Percentiles rank a stretch among this genome's conserved stretches.
Evolutionary conservation across 306 rosid species (phyloP).

Genomic region (Casuarina cunninghamiana): DNA sequence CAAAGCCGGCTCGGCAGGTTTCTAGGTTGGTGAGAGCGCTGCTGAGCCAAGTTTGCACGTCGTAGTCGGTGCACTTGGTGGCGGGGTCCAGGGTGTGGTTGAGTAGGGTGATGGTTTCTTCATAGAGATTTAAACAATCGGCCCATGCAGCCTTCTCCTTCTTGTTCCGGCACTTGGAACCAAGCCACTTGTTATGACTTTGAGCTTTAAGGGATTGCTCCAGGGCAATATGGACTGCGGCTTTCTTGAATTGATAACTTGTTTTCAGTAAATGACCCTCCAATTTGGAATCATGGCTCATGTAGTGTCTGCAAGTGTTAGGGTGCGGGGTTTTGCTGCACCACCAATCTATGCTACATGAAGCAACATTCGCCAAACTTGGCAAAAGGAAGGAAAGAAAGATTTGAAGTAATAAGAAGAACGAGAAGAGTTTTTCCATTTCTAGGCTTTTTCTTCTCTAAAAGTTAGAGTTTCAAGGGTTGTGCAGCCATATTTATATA

Average conservation of each 20-base stretch:
- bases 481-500: constrained; percentile 8
- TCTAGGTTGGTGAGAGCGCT: constrained; percentile 51
- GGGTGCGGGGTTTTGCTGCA: constrained; percentile 60
- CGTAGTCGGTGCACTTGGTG: constrained; percentile 27
- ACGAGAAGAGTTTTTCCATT: constrained; percentile 30
- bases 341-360: constrained; percentile 40
- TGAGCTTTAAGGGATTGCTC: constrained; percentile 38
- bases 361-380: constrained; percentile 12
- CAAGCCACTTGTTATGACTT: constrained; percentile 36
- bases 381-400: constrained; percentile 29
- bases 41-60: constrained; percentile 61
- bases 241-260: constrained; percentile 42
- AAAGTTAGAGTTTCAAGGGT: background rate
- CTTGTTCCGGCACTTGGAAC: constrained; percentile 34
- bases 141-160: constrained; percentile 51
- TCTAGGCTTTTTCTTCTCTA: background rate
- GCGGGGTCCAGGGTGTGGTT: constrained; percentile 45
- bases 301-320: constrained; percentile 41
- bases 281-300: constrained; percentile 1
- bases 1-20: constrained; percentile 51
- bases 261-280: constrained; percentile 10
- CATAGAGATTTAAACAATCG: constrained; percentile 51
- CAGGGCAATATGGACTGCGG: constrained; percentile 31
- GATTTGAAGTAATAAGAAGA: constrained; percentile 20
- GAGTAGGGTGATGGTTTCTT: constrained; percentile 46